Base-by-base conservation (phyloP, 192 early-diverging fungal species). In the Mortierella alpina region DNA sequence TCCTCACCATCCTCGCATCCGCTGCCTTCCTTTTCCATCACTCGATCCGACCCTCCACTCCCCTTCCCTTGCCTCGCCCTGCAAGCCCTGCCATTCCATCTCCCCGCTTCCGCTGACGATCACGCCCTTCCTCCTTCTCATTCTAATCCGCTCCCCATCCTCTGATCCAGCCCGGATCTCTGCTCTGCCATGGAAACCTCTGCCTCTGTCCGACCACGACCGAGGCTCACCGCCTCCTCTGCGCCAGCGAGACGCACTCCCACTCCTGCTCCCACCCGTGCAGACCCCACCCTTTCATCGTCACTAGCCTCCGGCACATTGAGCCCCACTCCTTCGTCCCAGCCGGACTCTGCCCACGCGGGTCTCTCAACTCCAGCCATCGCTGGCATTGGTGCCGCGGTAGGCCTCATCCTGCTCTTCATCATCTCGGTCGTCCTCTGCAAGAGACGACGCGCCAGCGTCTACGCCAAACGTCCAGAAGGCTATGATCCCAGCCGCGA, bases 341-440 rank as follows among this genome's bases (percentile, higher is more conserved):
- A 41, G 1, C 54, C 73, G 9, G 15, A 9, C 31, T 22, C 61
- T 20, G 60, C 50, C 39, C 48, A 20, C 15, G 46, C 52, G 31
- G 75, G 68, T 6, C 68, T 78, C 12, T 59, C 76, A 18, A 67
- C 70, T 8, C 60, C 66, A 18, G 77, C 77, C 18, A 80, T 72
- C 48, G 66, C 66, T 5, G 77, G 77, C n/a, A 80, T 80, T 49
- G 77, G 63, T 22, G 69, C 77, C 41, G 77, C 66, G 5, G 77
- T 64, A 9, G 77, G 59, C 2, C 17, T 80, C 13, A 44, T 80
- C 44, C 23, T 80, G 31, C 55, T 80, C 54, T 68, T 80, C 59
- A 14, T 72, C 11, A 52, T 80, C 22, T 72, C 77, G 8, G 48
- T 68, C 48, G 4, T 80, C 23, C 12, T 72, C 39, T 80, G 77